Evolutionary conservation across 192 early-diverging fungal genomes (phyloP), one percentile per base, ranked within the genome.

Genomic region (Backusella tarrabulga): DNA sequence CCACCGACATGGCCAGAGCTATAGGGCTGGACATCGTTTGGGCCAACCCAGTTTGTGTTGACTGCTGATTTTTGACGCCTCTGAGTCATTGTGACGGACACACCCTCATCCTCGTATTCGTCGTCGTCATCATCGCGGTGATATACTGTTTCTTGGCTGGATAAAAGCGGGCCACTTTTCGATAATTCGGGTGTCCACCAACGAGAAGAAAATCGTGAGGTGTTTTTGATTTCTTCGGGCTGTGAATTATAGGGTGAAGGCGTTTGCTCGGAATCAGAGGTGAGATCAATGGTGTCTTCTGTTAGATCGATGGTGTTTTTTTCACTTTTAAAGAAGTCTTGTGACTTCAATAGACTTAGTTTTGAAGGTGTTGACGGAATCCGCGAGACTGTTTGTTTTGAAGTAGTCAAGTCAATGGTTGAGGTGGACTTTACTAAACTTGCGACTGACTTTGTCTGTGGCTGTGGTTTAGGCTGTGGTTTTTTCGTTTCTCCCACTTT

Each of bases 71-170:
- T 63, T 9, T 63, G 21, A 2, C 56, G 56, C 12, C 26, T 63
- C 23, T 63, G 23, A 1, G 56, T 63, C 26, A 63, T 26, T 63
- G 4, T 63, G 19, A 63, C 26, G 1, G 56, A 29, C 2, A 3
- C 0, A 63, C 3, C 0, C 8, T 6, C 7, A 29, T 3, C 2
- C 12, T 29, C 26, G 12, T 29, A 11, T 2, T 6, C 21, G 3
- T 29, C 23, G 6, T 26, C 26, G 11, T 1, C 8, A 29, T 29
- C 9, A 12, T 12, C 8, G 12, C 12, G 56, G 8, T 0, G 14
- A 3, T 11, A 32, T 11, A 41, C n/a, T 4, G 66, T 23, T 34
- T 76, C 67, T 36, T 76, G 75, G 34, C 75, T 76, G 17, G 67
- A 68, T 12, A 67, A 29, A 34, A 19, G 34, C 8, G 73, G 54